These are phyloP conservation scores for Elongisporangium anandrum DNA, from an alignment of 352 stramenopile genomes.

Conservation along the genomic window DNA sequence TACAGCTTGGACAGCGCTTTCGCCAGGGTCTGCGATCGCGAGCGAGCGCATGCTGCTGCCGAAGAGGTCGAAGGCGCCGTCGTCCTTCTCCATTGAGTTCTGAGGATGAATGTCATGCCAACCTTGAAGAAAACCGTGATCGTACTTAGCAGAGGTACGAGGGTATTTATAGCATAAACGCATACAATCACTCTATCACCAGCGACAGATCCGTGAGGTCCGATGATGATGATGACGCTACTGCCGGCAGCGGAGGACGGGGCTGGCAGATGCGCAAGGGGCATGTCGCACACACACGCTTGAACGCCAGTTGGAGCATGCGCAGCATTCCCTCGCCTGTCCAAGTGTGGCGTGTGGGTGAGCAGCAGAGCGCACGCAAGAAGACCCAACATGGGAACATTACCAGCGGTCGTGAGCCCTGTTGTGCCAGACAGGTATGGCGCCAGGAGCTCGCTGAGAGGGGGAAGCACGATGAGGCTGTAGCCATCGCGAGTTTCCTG, in stretches of 20 bases:
- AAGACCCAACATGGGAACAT: not conserved
- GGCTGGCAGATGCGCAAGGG: slow-evolving; percentile 3
- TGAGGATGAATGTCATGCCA: not conserved
- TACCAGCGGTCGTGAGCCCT: slow-evolving; percentile 32
- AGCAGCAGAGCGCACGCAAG: slow-evolving; percentile 5
- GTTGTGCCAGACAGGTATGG: slow-evolving; percentile 21
- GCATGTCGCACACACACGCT: slow-evolving; percentile 24
- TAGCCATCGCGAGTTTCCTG: slow-evolving; percentile 11
- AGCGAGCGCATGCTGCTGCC: slow-evolving; percentile 4
- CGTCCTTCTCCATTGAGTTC: slow-evolving; percentile 6
- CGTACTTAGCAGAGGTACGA: not conserved
- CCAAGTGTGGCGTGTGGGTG: not conserved
- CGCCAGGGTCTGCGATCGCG: not conserved
- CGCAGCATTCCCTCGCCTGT: slow-evolving; percentile 39
- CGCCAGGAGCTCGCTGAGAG: slow-evolving; percentile 29
- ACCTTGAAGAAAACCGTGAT: not conserved
- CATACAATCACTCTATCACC: not conserved
- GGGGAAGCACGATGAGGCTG: slow-evolving; percentile 24
- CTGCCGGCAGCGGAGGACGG: not conserved
- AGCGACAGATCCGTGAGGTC: not conserved
- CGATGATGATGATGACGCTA: not conserved
- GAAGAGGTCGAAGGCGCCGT: slow-evolving; percentile 19
- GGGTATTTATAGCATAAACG: not conserved
- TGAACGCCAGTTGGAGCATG: slow-evolving; percentile 50
- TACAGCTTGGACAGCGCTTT: not conserved